These are phyloP conservation scores for Nigrospora oryzae DNA, from an alignment of 2,329 filamentous ascomycete species.

Conservation along the genomic window DNA sequence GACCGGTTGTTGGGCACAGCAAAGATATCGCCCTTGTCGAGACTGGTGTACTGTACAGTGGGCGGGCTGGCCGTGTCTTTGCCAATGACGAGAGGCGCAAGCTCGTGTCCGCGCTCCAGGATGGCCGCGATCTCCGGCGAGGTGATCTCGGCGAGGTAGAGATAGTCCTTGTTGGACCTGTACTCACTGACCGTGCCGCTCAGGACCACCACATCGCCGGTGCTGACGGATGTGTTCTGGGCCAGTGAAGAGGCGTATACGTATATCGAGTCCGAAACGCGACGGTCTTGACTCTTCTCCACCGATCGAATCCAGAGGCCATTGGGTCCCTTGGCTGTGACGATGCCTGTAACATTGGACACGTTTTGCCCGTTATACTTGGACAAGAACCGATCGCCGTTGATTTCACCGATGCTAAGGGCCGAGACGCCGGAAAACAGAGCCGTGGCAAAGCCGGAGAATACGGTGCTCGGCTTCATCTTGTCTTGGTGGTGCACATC, in stretches of 20 bases:
- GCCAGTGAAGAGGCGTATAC: conserved; percentile 48
- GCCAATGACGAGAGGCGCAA: conserved; percentile 53
- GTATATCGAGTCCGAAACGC: conserved; percentile 58
- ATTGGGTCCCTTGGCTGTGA: conserved; percentile 53
- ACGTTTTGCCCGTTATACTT: conserved; percentile 48
- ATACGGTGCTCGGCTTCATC: conserved; percentile 6
- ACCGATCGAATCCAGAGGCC: conserved; percentile 60
- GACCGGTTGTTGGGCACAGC: conserved; percentile 53
- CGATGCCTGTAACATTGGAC: conserved; percentile 50
- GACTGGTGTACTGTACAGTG: conserved; percentile 48
- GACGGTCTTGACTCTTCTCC: conserved; percentile 41
- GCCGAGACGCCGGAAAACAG: conserved; percentile 19
- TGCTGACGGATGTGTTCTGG: conserved; percentile 38
- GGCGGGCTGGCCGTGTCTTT: conserved; percentile 48
- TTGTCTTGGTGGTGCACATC: not conserved
- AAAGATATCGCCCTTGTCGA: conserved; percentile 60
- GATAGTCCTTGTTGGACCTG: conserved; percentile 44
- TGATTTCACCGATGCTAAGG: conserved; percentile 52
- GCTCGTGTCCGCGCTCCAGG: conserved; percentile 42
- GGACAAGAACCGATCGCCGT: conserved; percentile 56
- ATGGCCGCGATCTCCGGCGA: conserved; percentile 44
- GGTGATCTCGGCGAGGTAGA: conserved; percentile 56
- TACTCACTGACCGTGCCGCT: conserved; percentile 51
- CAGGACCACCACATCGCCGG: conserved; percentile 53
- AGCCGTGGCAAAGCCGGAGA: conserved; percentile 7